Evolutionary conservation across 495 filamentous ascomycete species (phyloP).

Genomic region (Pseudoneurospora amorphoporcata): DNA sequence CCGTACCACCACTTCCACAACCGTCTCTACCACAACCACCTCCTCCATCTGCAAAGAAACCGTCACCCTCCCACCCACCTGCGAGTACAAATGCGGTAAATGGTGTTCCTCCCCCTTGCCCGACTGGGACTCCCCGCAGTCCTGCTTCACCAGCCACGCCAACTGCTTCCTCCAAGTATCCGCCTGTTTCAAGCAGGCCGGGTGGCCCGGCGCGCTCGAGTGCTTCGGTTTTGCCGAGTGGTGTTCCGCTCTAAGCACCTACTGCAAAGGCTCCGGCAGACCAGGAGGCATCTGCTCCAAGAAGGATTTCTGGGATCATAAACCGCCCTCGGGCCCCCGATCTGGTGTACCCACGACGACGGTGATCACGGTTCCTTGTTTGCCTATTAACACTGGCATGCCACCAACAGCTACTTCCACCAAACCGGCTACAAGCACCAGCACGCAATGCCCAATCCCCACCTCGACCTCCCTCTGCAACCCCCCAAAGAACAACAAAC

Average conservation of each 20-base stretch:
- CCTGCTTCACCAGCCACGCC: slow-evolving; percentile 27
- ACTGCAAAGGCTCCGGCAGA: slow-evolving; percentile 24
- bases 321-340: slow-evolving; percentile 23
- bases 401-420: slow-evolving; percentile 13
- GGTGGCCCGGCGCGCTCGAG: slow-evolving; percentile 32
- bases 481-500: slow-evolving; percentile 25
- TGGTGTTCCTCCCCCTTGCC: slow-evolving; percentile 42
- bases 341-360: slow-evolving; percentile 12
- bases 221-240: slow-evolving; percentile 36
- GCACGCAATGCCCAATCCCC: slow-evolving; percentile 28
- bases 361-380: slow-evolving; percentile 21
- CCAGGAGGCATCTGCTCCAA: neutral
- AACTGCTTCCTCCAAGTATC: slow-evolving; percentile 33
- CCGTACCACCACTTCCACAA: slow-evolving; percentile 11
- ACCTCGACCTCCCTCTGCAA: slow-evolving; percentile 35
- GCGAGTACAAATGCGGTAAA: slow-evolving; percentile 40
- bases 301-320: slow-evolving; percentile 23
- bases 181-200: slow-evolving; percentile 38
- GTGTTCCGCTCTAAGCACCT: slow-evolving; percentile 28
- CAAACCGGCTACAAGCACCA: slow-evolving; percentile 4
- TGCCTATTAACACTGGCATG: slow-evolving; percentile 22
- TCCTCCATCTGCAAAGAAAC: slow-evolving; percentile 30
- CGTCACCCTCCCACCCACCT: slow-evolving; percentile 29
- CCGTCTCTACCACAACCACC: slow-evolving; percentile 22
- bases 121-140: slow-evolving; percentile 25